Evolutionary conservation across 2,329 filamentous ascomycete genomes (phyloP).

Genomic region (Ceratocystis eucalypticola): DNA sequence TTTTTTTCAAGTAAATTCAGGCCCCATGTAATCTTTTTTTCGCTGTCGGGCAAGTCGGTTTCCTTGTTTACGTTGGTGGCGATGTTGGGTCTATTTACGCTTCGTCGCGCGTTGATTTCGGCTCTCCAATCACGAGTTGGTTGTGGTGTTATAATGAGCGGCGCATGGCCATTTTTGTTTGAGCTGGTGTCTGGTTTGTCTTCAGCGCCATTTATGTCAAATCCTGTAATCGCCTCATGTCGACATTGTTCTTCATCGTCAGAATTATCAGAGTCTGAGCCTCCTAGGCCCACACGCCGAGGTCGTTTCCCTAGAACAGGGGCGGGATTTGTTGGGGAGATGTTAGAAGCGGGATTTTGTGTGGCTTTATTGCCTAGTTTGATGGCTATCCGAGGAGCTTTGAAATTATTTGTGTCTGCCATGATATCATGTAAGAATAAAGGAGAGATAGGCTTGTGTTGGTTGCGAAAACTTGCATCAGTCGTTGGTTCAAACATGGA

Average conservation of each 20-base stretch:
- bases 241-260: slow-evolving; percentile 13
- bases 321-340: slow-evolving; percentile 7
- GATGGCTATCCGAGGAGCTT: slow-evolving; percentile 20
- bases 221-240: slow-evolving; percentile 16
- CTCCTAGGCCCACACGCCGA: slow-evolving; percentile 15
- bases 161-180: slow-evolving; percentile 8
- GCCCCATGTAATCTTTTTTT: slow-evolving; percentile 44
- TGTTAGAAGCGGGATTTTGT: slow-evolving; percentile 5
- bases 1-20: slow-evolving; percentile 24
- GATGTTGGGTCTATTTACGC: background rate
- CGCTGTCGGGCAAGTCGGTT: slow-evolving; percentile 30
- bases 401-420: slow-evolving; percentile 6
- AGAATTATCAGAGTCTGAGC: slow-evolving; percentile 19
- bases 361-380: slow-evolving; percentile 17
- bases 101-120: slow-evolving; percentile 16
- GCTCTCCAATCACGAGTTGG: slow-evolving; percentile 16
- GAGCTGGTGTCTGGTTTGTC: slow-evolving; percentile 1
- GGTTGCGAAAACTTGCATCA: background rate
- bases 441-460: background rate
- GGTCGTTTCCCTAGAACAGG: slow-evolving; percentile 20
- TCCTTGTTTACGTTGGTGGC: background rate
- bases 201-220: slow-evolving; percentile 10
- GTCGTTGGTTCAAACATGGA: background rate
- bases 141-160: slow-evolving; percentile 18
- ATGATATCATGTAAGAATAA: slow-evolving; percentile 6